Base-by-base conservation (phyloP, 2,329 filamentous ascomycete genomes). In the Pochonia chlamydosporia region DNA sequence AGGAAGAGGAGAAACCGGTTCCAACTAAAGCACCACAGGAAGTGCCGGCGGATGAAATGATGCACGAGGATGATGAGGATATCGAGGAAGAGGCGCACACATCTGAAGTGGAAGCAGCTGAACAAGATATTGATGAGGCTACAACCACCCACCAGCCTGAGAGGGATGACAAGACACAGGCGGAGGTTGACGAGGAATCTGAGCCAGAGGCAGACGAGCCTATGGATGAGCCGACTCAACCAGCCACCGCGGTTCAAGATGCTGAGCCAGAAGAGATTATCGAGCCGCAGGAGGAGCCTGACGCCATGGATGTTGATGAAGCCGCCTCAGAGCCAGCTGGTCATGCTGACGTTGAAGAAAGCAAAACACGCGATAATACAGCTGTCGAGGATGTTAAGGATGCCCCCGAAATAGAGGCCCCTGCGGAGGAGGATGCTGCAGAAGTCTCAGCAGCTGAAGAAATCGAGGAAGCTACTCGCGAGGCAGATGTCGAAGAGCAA, bases 1-100 rank as follows among this genome's bases (percentile, higher is more conserved):
- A 74, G 26, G 63, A 67, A 39, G 62, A 69, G 11, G 50, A 56
- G 10, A 44, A 21, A 20, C 46, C 30, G 3, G n/a, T n/a, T n/a
- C n/a, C 25, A 16, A 25, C 23, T 25, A 28, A 6, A 39, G 5
- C 30, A n/a, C 23, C 11, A 16, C n/a, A 33, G 11, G 16, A 33
- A 4, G 28, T 11, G n/a, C 23, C 44, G 7, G 35, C n/a, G 9
- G 35, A 10, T 8, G 39, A 28, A 20, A 23, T 8, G 28, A 14
- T 8, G 9, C 28, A 49, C 25, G 44, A 44, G 9, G 44, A 42
- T 4, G 45, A 43, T 5, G 20, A 30, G 2, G 21, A 50, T 37
- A 44, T 42, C 33, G 21, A 54, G 24, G 35, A 50, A 23, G 40
- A 43, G 16, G 16, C 25, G 21, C 14, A 10, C 13, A 16, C 24